phyloP scores from a whole-genome alignment of 1,139 yeast species.

The Diutina sp. region DNA sequence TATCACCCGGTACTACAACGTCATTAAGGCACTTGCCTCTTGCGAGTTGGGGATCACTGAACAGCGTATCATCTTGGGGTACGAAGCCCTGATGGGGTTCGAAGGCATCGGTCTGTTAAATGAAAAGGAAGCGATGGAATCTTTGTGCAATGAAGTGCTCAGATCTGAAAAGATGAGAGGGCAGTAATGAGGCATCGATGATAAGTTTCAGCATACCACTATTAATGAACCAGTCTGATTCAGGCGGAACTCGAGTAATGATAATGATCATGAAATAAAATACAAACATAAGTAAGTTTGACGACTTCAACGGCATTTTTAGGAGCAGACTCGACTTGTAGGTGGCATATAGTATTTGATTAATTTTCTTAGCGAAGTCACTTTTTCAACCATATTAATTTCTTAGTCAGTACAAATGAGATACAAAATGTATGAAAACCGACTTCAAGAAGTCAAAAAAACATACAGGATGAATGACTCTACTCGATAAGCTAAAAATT shows the following conservation, averaged over 20 bases:
- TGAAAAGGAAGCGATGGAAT: conserved; percentile 62
- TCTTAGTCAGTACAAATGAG: no score
- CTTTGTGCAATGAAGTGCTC: conserved; percentile 64
- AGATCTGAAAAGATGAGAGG: conserved; percentile 58
- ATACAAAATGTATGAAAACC: no score
- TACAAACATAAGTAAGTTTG: no score
- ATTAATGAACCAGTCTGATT: neutral
- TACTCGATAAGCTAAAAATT: neutral
- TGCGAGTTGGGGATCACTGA: conserved; percentile 85
- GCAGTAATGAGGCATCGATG: neutral
- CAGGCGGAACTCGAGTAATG: neutral
- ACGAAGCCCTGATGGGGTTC: conserved; percentile 80
- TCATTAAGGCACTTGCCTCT: conserved; percentile 64
- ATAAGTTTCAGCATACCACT: neutral
- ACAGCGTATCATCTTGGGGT: conserved; percentile 63
- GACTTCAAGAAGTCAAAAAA: no score
- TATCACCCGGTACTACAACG: conserved; percentile 77
- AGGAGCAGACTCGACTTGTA: no score
- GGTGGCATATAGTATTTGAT: no score
- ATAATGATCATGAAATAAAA: no score
- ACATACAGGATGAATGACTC: no score
- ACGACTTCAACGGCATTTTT: no score
- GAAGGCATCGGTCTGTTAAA: conserved; percentile 62
- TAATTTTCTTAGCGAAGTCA: no score
- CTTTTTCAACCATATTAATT: no score